Percentiles rank a stretch among this genome's conserved stretches.
phyloP scores from a whole-genome alignment of 1,139 yeast species.

The Yamadazyma pseudoaaseri region DNA sequence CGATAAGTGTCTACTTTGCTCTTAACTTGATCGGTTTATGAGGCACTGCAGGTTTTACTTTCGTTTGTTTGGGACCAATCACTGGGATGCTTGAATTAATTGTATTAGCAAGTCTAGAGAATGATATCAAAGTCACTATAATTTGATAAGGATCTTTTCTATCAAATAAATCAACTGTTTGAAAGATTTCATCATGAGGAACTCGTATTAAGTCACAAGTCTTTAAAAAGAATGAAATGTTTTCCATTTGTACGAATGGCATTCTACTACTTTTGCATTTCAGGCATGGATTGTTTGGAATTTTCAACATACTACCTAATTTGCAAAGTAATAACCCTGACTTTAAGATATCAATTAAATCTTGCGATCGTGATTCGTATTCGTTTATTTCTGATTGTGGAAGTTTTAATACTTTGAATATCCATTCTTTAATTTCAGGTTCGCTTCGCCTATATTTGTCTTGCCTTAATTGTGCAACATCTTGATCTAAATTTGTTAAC shows the following conservation, averaged over 20 bases:
- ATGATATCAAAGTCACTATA: conserved; percentile 66
- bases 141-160: conserved; percentile 76
- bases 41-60: conserved; percentile 38
- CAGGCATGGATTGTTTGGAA: conserved; percentile 36
- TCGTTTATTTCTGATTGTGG: conserved; percentile 14
- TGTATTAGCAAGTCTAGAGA: conserved; percentile 52
- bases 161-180: conserved; percentile 78
- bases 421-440: conserved; percentile 52
- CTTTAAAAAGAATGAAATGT: conserved; percentile 67
- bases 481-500: conserved; percentile 48
- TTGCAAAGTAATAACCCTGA: conserved; percentile 68
- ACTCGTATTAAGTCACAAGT: conserved; percentile 65
- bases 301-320: conserved; percentile 37
- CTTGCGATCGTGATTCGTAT: conserved; percentile 17
- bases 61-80: conserved; percentile 38
- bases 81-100: conserved; percentile 32
- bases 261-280: conserved; percentile 63
- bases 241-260: conserved; percentile 91
- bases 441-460: conserved; percentile 49
- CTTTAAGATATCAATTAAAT: conserved; percentile 53
- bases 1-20: conserved; percentile 2
- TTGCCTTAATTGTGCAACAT: conserved; percentile 32
- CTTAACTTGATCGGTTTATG: conserved; percentile 29
- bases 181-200: conserved; percentile 82
- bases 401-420: conserved; percentile 28